Conservation (phyloP, 345 rosid species). For the Eucalyptus erythrocorys region DNA sequence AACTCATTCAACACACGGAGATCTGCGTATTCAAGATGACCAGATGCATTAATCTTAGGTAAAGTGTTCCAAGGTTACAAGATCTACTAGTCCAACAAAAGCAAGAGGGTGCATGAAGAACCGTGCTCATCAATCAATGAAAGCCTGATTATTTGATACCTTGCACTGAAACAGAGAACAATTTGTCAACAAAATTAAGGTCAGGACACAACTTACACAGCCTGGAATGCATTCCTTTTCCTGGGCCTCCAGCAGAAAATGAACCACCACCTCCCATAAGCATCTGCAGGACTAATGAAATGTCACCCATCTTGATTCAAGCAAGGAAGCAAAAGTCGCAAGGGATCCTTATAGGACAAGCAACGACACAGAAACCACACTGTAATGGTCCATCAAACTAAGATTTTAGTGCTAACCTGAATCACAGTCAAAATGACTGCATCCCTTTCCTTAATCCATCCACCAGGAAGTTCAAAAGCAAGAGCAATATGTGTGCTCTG, state of each 20-base stretch:
- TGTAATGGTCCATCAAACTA: background rate
- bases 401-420: constrained; percentile 38
- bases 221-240: constrained; percentile 97
- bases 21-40: constrained; percentile 28
- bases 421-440: constrained; percentile 71
- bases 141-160: background rate
- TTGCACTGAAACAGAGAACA: background rate
- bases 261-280: constrained; percentile 99
- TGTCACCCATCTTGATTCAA: background rate
- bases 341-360: background rate
- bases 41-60: background rate
- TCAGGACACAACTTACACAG: constrained; percentile 48
- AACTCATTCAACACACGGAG: constrained; percentile 55
- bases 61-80: background rate
- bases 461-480: constrained; percentile 90
- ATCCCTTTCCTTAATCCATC: constrained; percentile 69
- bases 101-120: background rate
- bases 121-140: background rate
- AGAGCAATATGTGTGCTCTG: constrained; percentile 69
- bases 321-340: background rate
- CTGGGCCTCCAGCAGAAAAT: constrained; percentile 98
- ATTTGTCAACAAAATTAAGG: background rate
- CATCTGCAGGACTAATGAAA: constrained; percentile 36
- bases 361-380: background rate
- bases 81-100: background rate